Evolutionary conservation across 495 filamentous ascomycete genomes (phyloP).

Genomic region (Tricharina praecox): DNA sequence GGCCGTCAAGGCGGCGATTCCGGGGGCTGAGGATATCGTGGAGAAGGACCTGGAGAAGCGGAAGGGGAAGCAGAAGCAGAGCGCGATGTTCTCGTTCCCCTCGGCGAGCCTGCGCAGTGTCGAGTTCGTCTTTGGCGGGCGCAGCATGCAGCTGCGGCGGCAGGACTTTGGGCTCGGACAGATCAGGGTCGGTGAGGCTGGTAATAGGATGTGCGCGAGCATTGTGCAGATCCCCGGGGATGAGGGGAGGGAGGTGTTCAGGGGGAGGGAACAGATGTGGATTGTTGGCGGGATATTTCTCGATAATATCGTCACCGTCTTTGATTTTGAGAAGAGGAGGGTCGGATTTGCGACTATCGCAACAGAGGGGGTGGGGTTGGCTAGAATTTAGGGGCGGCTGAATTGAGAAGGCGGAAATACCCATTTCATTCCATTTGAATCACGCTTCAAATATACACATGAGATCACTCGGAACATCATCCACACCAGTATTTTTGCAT

Average conservation of each 20-base stretch:
- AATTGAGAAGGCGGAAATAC: not conserved
- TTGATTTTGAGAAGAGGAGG: conserved; percentile 2
- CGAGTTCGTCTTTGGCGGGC: not conserved
- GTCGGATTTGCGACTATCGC: conserved; percentile 1
- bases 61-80: not conserved
- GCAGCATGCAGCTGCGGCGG: not conserved
- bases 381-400: not conserved
- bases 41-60: not conserved
- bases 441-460: too few relatives aligned
- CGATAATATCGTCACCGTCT: conserved; percentile 5
- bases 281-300: conserved; percentile 3
- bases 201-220: not conserved
- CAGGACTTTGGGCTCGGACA: conserved; percentile 2
- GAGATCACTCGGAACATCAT: too few relatives aligned
- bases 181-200: not conserved
- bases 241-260: not conserved
- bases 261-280: not conserved
- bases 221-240: not conserved
- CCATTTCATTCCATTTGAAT: too few relatives aligned
- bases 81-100: not conserved
- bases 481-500: too few relatives aligned
- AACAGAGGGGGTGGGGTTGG: not conserved
- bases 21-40: not conserved
- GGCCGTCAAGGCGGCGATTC: not conserved
- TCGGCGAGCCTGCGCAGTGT: not conserved